phyloP scores from a whole-genome alignment of 495 filamentous ascomycete genomes.

The Massariosphaeria phaeospora region DNA sequence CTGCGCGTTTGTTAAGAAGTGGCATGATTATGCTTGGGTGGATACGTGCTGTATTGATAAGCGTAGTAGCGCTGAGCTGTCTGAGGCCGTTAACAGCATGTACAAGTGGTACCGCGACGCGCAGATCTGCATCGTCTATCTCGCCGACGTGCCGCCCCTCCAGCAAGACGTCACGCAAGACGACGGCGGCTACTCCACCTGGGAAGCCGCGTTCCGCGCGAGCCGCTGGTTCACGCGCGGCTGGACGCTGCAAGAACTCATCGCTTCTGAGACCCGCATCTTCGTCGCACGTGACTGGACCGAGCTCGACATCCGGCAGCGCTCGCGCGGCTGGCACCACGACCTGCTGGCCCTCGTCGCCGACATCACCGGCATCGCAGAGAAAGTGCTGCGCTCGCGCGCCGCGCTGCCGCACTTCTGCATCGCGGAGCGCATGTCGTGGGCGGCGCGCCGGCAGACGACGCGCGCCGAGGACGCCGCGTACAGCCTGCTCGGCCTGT shows the following conservation, averaged over 20 bases:
- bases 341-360: neutral
- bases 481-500: conserved; percentile 10
- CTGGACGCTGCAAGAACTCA: conserved; percentile 21
- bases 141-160: conserved; percentile 23
- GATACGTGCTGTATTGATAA: conserved; percentile 31
- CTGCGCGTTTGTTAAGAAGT: conserved; percentile 1
- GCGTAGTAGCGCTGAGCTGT: conserved; percentile 11
- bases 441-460: conserved; percentile 1
- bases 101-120: conserved; percentile 21
- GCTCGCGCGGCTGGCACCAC: neutral
- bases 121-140: conserved; percentile 17
- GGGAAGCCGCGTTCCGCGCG: neutral
- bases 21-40: conserved; percentile 24
- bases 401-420: too few relatives aligned
- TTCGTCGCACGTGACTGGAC: conserved; percentile 1
- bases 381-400: neutral
- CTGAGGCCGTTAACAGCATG: conserved; percentile 28
- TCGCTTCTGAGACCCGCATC: neutral
- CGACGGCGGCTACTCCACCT: too few relatives aligned
- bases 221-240: conserved; percentile 21
- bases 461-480: conserved; percentile 8
- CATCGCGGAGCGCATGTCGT: conserved; percentile 10
- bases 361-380: conserved; percentile 7
- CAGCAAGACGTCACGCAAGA: too few relatives aligned
- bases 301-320: too few relatives aligned